A percentile compares a stretch with the other conserved stretches of the same genome.
phyloP scores from a whole-genome alignment of 441 rosid species.

The Euphorbia schlechtendalii region DNA sequence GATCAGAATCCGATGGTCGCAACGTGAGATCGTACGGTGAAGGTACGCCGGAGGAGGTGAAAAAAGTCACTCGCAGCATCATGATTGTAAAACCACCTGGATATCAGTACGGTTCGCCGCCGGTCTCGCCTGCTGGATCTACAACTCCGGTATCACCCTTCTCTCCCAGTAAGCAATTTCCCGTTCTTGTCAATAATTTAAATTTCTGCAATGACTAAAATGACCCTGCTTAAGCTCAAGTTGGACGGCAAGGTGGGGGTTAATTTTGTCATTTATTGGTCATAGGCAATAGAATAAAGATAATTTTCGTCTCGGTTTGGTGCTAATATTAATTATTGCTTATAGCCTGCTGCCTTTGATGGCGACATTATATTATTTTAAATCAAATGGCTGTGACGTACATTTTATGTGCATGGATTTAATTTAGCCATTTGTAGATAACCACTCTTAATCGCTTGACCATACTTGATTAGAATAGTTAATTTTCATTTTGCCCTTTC shows the following conservation, averaged over 20 bases:
- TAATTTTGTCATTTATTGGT: constrained; percentile 10
- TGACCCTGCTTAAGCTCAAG: constrained; percentile 3
- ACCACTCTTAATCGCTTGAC: background rate
- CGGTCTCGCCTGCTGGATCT: constrained; percentile 77
- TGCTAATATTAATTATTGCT: background rate
- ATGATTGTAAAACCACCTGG: constrained; percentile 86
- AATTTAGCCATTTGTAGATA: background rate
- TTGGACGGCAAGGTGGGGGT: constrained; percentile 16
- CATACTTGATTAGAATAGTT: background rate
- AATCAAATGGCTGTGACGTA: background rate
- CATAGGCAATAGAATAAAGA: background rate
- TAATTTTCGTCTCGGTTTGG: background rate
- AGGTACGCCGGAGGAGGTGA: constrained; percentile 34
- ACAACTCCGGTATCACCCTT: constrained; percentile 79
- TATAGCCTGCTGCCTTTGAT: background rate
- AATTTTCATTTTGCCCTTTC: background rate
- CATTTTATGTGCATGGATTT: background rate
- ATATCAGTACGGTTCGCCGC: constrained; percentile 56
- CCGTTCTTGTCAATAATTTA: background rate
- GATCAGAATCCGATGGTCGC: constrained; percentile 49
- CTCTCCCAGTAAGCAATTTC: constrained; percentile 44
- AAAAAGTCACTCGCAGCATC: constrained; percentile 70
- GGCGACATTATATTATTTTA: background rate
- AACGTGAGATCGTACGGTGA: constrained; percentile 43
- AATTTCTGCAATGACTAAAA: background rate